Percentiles rank a stretch among this genome's conserved stretches.
These are phyloP conservation scores for Pisolithus albus DNA, from an alignment of 768 basidiomycete species.

Conservation along the genomic window DNA sequence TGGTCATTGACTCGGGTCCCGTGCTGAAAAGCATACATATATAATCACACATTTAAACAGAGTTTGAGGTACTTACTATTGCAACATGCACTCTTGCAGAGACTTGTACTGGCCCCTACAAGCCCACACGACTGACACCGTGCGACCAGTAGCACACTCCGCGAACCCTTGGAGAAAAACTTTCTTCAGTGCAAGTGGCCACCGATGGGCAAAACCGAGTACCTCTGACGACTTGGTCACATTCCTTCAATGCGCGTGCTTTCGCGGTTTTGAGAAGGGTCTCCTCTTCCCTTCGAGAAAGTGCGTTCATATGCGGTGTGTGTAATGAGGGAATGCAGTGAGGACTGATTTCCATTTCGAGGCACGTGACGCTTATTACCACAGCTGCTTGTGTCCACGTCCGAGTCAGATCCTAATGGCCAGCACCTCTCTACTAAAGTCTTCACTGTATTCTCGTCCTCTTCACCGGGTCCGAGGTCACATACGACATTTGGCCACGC, in stretches of 20 bases:
- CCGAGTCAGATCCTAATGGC: background rate
- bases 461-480: constrained; percentile 10
- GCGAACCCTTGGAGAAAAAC: constrained; percentile 59
- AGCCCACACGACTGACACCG: constrained; percentile 80
- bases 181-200: background rate
- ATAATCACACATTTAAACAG: background rate
- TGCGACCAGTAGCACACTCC: constrained; percentile 73
- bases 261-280: constrained; percentile 78
- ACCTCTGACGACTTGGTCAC: constrained; percentile 71
- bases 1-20: constrained; percentile 66
- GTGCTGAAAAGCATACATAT: constrained; percentile 40
- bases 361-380: background rate
- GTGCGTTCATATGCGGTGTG: constrained; percentile 57
- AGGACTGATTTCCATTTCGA: background rate
- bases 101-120: constrained; percentile 63
- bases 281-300: constrained; percentile 86
- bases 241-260: constrained; percentile 69
- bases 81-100: constrained; percentile 73
- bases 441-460: background rate
- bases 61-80: constrained; percentile 51
- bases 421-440: background rate
- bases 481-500: constrained; percentile 41
- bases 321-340: background rate
- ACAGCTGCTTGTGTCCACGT: background rate
- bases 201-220: background rate